Percentiles rank a stretch among this genome's conserved stretches.
Evolutionary conservation across 2,329 filamentous ascomycete genomes (phyloP).

Genomic region (Graphilbum ipis-grandicollis): DNA sequence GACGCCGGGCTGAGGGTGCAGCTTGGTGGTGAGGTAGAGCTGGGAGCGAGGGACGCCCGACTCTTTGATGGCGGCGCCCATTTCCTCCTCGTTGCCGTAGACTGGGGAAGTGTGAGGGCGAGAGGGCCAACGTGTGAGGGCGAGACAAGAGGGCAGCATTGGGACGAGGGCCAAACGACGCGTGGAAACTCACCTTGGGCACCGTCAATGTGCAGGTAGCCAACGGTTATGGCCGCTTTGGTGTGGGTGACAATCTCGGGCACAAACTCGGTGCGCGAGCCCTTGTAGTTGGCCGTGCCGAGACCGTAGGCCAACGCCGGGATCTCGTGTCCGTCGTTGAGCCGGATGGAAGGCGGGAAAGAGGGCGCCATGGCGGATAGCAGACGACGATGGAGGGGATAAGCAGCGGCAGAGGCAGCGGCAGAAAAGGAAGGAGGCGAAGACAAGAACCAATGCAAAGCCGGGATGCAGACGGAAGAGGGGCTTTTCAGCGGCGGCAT

Average conservation of each 20-base stretch:
- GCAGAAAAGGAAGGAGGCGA: not conserved
- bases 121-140: conserved; percentile 1
- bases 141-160: not conserved
- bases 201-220: conserved; percentile 57
- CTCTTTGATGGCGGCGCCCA: conserved; percentile 54
- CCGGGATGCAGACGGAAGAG: not conserved
- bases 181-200: conserved; percentile 38
- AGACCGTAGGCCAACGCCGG: conserved; percentile 60
- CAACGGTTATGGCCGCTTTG: conserved; percentile 48
- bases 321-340: conserved; percentile 59
- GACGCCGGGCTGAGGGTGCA: conserved; percentile 18
- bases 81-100: conserved; percentile 50
- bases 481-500: too few relatives aligned
- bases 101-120: conserved; percentile 17
- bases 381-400: not conserved
- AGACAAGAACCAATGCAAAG: not conserved
- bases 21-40: conserved; percentile 52
- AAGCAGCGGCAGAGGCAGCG: not conserved
- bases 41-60: conserved; percentile 45
- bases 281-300: conserved; percentile 49
- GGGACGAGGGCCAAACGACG: not conserved
- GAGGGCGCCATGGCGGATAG: conserved; percentile 5
- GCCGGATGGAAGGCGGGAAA: conserved; percentile 45
- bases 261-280: conserved; percentile 32
- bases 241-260: conserved; percentile 29